These are phyloP conservation scores for Anisodus tanguticus DNA, from an alignment of 257 asterid genomes.

Conservation along the genomic window DNA sequence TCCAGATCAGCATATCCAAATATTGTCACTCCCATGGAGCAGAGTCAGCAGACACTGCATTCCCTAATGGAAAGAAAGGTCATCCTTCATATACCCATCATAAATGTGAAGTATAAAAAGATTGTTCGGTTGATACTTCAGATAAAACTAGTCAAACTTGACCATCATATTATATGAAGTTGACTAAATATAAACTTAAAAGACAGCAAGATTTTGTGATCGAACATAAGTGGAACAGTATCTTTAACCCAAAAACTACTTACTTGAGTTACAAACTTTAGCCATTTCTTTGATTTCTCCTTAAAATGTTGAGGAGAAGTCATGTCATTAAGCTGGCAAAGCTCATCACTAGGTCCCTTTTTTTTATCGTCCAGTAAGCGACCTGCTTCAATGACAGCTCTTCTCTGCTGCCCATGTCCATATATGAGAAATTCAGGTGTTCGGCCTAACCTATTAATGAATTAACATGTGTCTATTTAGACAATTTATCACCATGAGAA, in stretches of 20 bases:
- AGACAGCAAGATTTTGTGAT: not conserved
- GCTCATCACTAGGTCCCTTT: constrained; percentile 46
- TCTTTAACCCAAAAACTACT: constrained; percentile 69
- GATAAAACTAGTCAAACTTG: constrained; percentile 13
- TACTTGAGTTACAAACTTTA: constrained; percentile 85
- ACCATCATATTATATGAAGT: not conserved
- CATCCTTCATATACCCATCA: not conserved
- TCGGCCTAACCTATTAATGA: constrained; percentile 73
- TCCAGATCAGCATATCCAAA: constrained; percentile 14
- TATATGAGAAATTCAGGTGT: constrained; percentile 80
- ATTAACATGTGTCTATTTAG: constrained; percentile 18
- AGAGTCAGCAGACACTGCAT: not conserved
- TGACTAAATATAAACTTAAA: not conserved
- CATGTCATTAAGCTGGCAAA: constrained; percentile 46
- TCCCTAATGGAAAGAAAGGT: not conserved
- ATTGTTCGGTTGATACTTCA: not conserved
- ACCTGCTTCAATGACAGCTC: constrained; percentile 85
- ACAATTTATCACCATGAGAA: not conserved
- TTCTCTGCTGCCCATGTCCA: constrained; percentile 97
- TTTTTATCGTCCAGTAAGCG: constrained; percentile 76
- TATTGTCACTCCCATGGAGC: constrained; percentile 11
- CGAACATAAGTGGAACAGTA: not conserved
- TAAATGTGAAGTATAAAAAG: constrained; percentile 12
- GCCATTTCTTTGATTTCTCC: constrained; percentile 94
- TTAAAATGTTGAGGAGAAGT: constrained; percentile 76